phyloP scores from a whole-genome alignment of 805 yeast genomes.

The Metschnikowia cubensis region DNA sequence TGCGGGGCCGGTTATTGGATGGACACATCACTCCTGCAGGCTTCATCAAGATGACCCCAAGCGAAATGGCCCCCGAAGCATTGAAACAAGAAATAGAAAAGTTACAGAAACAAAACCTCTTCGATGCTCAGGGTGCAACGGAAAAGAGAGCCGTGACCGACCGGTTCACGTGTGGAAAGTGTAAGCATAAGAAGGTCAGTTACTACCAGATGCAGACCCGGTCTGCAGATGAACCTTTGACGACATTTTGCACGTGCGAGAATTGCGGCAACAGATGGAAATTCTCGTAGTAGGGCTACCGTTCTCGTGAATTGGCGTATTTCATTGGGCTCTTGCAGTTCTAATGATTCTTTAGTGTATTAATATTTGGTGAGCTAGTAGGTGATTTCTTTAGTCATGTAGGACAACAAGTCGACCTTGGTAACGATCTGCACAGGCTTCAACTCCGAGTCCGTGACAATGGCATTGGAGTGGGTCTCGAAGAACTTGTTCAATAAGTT shows the following conservation, averaged over 20 bases:
- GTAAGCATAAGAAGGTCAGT: constrained; percentile 94
- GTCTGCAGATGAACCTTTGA: constrained; percentile 97
- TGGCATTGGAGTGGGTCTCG: constrained; percentile 80
- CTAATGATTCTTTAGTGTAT: neutral
- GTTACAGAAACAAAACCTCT: constrained; percentile 81
- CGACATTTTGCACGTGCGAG: constrained; percentile 97
- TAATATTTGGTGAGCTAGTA: constrained; percentile 6
- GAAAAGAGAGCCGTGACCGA: constrained; percentile 95
- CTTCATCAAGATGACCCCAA: constrained; percentile 80
- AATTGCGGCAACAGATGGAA: constrained; percentile 98
- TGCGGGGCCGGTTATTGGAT: constrained; percentile 62
- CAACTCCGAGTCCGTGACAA: constrained; percentile 66
- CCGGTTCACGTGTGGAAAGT: constrained; percentile 94
- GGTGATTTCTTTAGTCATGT: constrained; percentile 34
- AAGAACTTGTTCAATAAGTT: constrained; percentile 70
- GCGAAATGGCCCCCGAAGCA: constrained; percentile 92
- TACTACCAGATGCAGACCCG: constrained; percentile 97
- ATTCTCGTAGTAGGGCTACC: constrained; percentile 52
- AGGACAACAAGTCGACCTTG: constrained; percentile 74
- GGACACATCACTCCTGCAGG: constrained; percentile 65
- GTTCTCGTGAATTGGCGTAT: too few relatives aligned
- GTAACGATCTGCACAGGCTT: constrained; percentile 83
- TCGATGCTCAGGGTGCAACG: constrained; percentile 96
- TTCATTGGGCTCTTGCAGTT: neutral
- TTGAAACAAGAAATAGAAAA: constrained; percentile 81